These are phyloP conservation scores for Cyberlindnera maclurae DNA, from an alignment of 805 yeast genomes.

Conservation along the genomic window DNA sequence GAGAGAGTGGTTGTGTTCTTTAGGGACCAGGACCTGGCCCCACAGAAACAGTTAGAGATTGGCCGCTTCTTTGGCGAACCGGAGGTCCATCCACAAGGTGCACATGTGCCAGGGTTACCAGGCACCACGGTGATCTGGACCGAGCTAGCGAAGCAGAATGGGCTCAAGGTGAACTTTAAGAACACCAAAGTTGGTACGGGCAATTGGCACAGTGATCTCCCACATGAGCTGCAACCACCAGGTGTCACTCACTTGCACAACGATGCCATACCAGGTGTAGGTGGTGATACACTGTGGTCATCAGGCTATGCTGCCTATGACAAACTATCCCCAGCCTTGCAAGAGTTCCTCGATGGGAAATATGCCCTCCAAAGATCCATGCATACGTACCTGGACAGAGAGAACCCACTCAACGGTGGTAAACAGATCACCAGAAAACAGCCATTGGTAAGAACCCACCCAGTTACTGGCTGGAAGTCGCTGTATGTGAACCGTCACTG, in stretches of 20 bases:
- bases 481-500: conserved; percentile 42
- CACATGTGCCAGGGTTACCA: conserved; percentile 8
- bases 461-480: conserved; percentile 57
- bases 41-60: conserved; percentile 13
- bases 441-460: conserved; percentile 53
- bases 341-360: conserved; percentile 47
- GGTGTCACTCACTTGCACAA: conserved; percentile 45
- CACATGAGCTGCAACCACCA: conserved; percentile 49
- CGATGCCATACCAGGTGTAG: conserved; percentile 41
- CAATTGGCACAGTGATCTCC: conserved; percentile 41
- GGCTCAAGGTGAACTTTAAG: background rate
- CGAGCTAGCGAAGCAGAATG: conserved; percentile 21
- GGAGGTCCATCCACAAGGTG: conserved; percentile 34
- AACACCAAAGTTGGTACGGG: too few species aligned
- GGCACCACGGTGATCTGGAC: conserved; percentile 34
- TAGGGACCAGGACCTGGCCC: conserved; percentile 14
- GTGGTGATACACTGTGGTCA: conserved; percentile 51
- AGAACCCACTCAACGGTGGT: conserved; percentile 40
- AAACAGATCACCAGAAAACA: conserved; percentile 44
- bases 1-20: conserved; percentile 46
- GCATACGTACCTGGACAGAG: conserved; percentile 32
- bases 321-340: conserved; percentile 44
- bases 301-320: conserved; percentile 53
- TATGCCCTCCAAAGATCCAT: conserved; percentile 37
- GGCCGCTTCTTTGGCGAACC: conserved; percentile 23